These are phyloP conservation scores for Sungouiozyma intestinalis DNA, from an alignment of 805 yeast species.

Conservation along the genomic window DNA sequence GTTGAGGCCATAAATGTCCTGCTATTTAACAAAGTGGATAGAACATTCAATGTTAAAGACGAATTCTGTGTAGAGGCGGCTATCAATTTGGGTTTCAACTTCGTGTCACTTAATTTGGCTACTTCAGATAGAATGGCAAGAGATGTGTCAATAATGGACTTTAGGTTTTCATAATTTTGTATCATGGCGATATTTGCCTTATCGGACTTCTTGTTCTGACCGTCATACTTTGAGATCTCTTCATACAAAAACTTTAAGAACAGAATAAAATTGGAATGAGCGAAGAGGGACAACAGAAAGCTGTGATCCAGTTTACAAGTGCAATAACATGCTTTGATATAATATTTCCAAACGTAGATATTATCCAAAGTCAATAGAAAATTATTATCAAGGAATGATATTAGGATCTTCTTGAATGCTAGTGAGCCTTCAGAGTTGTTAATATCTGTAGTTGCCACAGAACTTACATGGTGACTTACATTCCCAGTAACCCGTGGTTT, in stretches of 20 bases:
- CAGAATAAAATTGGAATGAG: slow-evolving; percentile 8
- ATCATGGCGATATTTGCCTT: background rate
- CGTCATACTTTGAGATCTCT: slow-evolving; percentile 4
- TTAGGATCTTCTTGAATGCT: slow-evolving; percentile 10
- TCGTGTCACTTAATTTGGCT: background rate
- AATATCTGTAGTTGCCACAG: no score
- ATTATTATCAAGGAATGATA: slow-evolving; percentile 8
- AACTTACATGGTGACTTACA: no score
- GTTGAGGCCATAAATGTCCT: background rate
- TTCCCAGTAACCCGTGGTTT: background rate
- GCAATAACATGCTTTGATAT: slow-evolving; percentile 20
- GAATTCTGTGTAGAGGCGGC: background rate
- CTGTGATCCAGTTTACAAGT: slow-evolving; percentile 13
- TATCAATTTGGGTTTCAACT: background rate
- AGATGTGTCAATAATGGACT: slow-evolving; percentile 3
- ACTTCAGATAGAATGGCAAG: slow-evolving; percentile 2
- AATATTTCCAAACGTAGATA: slow-evolving; percentile 23
- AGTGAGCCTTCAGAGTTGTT: slow-evolving; percentile 7
- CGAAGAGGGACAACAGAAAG: slow-evolving; percentile 9
- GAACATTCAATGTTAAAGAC: background rate
- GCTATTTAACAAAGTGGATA: background rate
- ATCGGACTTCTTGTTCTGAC: background rate
- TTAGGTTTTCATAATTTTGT: slow-evolving; percentile 1
- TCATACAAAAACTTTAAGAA: slow-evolving; percentile 4
- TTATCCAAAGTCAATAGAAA: slow-evolving; percentile 7